Conservation (phyloP, 345 rosid genomes). For the Psidium friedrichsthalianum region DNA sequence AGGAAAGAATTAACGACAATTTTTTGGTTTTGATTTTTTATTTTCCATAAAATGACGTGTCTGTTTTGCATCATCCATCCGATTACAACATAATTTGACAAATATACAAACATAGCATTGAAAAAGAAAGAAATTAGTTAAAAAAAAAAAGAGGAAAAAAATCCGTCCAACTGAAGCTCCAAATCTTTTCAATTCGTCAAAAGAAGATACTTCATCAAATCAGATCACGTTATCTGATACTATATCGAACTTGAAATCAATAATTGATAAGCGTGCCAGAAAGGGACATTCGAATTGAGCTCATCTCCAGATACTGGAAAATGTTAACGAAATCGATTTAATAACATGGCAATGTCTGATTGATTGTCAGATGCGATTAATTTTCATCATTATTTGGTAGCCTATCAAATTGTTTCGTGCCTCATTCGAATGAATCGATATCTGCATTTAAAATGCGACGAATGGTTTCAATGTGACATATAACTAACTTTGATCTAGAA, state of each 20-base stretch:
- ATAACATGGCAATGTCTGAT: rapidly evolving
- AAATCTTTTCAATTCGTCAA: background rate
- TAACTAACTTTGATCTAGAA: background rate
- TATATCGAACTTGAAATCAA: too few species aligned
- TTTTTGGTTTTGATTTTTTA: too few species aligned
- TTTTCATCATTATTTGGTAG: background rate
- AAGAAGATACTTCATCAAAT: background rate
- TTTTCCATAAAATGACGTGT: background rate
- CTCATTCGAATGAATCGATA: rapidly evolving
- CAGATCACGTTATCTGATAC: background rate
- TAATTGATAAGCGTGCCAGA: rapidly evolving
- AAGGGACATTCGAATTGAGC: background rate
- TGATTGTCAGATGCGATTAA: rapidly evolving
- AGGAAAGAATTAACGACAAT: too few species aligned
- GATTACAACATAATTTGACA: background rate
- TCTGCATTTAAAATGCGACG: background rate
- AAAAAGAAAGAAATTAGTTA: background rate
- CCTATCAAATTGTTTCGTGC: rapidly evolving
- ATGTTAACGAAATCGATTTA: too few species aligned
- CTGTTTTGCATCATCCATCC: background rate
- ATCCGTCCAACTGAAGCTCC: background rate
- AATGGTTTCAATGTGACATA: too few species aligned
- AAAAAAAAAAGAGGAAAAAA: background rate
- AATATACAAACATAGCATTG: background rate
- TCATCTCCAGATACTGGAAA: background rate